Conservation (phyloP, 2,329 filamentous ascomycete species). For the Penicillium concentricum region DNA sequence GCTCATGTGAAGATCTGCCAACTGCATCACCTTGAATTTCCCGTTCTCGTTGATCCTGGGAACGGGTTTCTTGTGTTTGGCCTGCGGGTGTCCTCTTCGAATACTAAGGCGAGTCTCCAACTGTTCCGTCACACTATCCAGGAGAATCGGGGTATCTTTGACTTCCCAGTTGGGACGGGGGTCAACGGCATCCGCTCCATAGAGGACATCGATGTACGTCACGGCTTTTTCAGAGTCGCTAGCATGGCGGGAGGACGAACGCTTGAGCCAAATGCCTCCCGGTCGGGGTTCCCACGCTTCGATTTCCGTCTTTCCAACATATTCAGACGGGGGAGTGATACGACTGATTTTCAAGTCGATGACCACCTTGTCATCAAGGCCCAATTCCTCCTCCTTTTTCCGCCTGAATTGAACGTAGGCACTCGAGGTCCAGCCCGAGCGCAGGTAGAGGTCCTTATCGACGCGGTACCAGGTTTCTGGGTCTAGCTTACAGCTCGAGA, state of each 20-base stretch:
- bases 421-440: constrained; percentile 68
- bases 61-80: constrained; percentile 65
- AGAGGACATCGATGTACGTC: constrained; percentile 81
- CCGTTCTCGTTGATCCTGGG: constrained; percentile 83
- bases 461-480: constrained; percentile 73
- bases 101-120: constrained; percentile 75
- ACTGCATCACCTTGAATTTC: constrained; percentile 95
- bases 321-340: constrained; percentile 62
- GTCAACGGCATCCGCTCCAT: constrained; percentile 88
- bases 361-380: constrained; percentile 71
- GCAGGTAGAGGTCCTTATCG: constrained; percentile 85
- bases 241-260: constrained; percentile 68
- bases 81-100: constrained; percentile 64
- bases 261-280: constrained; percentile 78
- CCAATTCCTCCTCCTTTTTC: constrained; percentile 82
- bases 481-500: constrained; percentile 75
- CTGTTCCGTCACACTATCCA: constrained; percentile 61
- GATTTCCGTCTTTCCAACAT: constrained; percentile 52
- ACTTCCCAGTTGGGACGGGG: constrained; percentile 83
- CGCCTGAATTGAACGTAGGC: constrained; percentile 80
- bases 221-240: constrained; percentile 73
- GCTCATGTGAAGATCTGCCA: constrained; percentile 90
- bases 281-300: constrained; percentile 76
- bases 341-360: constrained; percentile 74
- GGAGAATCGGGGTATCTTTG: constrained; percentile 68